Percentiles rank a stretch among this genome's conserved stretches.
phyloP scores from a whole-genome alignment of 257 asterid species.

The Jaltomata sinuosa region DNA sequence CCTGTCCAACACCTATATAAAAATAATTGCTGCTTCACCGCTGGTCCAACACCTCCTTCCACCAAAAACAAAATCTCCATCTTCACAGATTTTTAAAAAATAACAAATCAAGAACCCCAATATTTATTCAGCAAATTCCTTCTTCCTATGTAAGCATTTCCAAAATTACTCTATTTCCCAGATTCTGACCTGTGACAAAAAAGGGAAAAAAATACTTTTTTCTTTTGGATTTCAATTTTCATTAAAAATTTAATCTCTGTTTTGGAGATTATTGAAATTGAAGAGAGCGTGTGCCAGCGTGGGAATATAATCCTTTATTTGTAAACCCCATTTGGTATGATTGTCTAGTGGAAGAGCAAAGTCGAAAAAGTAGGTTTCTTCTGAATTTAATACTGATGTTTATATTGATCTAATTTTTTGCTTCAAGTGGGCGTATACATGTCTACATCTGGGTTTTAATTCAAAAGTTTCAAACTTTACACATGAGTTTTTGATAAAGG shows the following conservation, averaged over 20 bases:
- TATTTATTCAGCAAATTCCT: not conserved
- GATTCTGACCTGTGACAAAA: not conserved
- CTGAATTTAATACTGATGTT: not conserved
- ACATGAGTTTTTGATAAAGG: not conserved
- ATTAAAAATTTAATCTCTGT: not conserved
- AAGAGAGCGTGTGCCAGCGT: not conserved
- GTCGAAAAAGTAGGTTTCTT: not conserved
- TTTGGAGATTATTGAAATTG: constrained; percentile 6
- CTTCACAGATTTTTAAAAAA: not conserved
- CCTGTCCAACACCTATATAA: not conserved
- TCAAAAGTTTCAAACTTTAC: constrained; percentile 21
- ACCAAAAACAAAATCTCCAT: not conserved
- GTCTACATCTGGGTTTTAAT: constrained; percentile 15
- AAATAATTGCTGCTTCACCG: not conserved
- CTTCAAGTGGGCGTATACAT: constrained; percentile 20
- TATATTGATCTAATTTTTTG: constrained; percentile 1
- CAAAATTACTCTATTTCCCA: not conserved
- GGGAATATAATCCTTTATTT: not conserved
- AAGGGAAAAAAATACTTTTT: not conserved
- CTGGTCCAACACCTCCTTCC: not conserved
- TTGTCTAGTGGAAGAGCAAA: not conserved
- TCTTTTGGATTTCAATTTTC: not conserved
- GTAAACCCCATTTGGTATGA: constrained; percentile 4
- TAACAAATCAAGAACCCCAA: not conserved
- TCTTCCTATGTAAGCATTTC: not conserved